Conservation (phyloP, 2,329 filamentous ascomycete species). For the Ascochyta lentis region DNA sequence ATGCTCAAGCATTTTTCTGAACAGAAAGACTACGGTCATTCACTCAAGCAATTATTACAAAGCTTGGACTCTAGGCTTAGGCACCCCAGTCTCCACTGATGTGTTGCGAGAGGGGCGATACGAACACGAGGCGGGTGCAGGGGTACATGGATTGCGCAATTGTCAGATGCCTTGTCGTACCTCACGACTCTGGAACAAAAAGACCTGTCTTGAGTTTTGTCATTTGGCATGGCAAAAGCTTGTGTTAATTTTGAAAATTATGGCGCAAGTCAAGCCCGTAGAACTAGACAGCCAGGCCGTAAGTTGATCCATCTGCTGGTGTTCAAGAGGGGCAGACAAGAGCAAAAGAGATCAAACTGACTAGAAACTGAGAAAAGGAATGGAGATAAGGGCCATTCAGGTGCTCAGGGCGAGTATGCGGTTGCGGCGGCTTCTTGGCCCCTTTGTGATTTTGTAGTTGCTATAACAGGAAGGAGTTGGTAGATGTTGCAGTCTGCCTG, state of each 20-base stretch:
- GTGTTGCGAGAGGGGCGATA: not conserved
- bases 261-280: too few species aligned
- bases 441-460: not conserved
- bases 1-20: too few species aligned
- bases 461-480: not conserved
- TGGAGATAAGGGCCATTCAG: too few species aligned
- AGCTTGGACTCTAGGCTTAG: not conserved
- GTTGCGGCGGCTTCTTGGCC: not conserved
- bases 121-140: conserved; percentile 3
- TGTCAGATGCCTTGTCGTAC: not conserved
- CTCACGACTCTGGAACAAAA: not conserved
- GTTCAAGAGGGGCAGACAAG: too few species aligned
- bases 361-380: too few species aligned
- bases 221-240: not conserved
- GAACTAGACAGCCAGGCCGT: too few species aligned
- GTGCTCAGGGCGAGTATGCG: not conserved
- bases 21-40: too few species aligned
- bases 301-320: too few species aligned
- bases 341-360: too few species aligned
- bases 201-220: not conserved
- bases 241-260: not conserved
- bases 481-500: not conserved
- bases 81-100: not conserved
- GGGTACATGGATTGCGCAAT: not conserved
- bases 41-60: not conserved